phyloP scores from a whole-genome alignment of 805 yeast genomes.

The Lipomyces yamanashiensis region DNA sequence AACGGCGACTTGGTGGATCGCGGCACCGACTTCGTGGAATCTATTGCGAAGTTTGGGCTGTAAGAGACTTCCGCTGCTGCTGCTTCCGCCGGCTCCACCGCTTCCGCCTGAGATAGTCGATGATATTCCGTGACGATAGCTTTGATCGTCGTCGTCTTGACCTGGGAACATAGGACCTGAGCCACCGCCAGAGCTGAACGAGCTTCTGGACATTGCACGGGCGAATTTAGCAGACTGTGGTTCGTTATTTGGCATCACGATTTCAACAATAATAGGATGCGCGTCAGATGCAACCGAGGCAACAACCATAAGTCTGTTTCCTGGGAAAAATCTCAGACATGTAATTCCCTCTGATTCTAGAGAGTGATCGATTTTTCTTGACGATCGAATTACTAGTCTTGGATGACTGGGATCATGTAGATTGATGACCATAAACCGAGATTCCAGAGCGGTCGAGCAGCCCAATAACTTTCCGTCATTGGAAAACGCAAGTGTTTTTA shows the following conservation, averaged over 20 bases:
- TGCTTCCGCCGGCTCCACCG: slow-evolving; percentile 6
- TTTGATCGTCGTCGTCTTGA: slow-evolving; percentile 22
- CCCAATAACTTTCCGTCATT: slow-evolving; percentile 69
- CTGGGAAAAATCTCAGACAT: slow-evolving; percentile 72
- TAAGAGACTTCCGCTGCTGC: slow-evolving; percentile 45
- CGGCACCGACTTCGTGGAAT: slow-evolving; percentile 79
- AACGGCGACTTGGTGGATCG: slow-evolving; percentile 71
- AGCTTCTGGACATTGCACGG: slow-evolving; percentile 21
- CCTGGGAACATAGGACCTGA: slow-evolving; percentile 6
- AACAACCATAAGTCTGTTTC: slow-evolving; percentile 59
- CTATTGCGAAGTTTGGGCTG: slow-evolving; percentile 65
- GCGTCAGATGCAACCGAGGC: slow-evolving; percentile 63
- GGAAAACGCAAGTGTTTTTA: slow-evolving; percentile 74
- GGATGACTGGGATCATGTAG: slow-evolving; percentile 67
- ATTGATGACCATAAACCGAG: slow-evolving; percentile 76
- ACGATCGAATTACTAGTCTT: slow-evolving; percentile 68
- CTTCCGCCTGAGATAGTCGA: slow-evolving; percentile 11
- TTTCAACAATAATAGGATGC: slow-evolving; percentile 69
- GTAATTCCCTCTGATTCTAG: slow-evolving; percentile 91
- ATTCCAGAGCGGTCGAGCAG: slow-evolving; percentile 77
- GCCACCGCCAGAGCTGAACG: slow-evolving; percentile 5
- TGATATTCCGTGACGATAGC: not conserved
- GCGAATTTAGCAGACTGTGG: slow-evolving; percentile 10
- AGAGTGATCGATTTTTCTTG: slow-evolving; percentile 64
- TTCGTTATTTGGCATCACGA: slow-evolving; percentile 50